These are phyloP conservation scores for Hymenoscyphus scutula DNA, from an alignment of 2,329 filamentous ascomycete genomes.

Conservation along the genomic window DNA sequence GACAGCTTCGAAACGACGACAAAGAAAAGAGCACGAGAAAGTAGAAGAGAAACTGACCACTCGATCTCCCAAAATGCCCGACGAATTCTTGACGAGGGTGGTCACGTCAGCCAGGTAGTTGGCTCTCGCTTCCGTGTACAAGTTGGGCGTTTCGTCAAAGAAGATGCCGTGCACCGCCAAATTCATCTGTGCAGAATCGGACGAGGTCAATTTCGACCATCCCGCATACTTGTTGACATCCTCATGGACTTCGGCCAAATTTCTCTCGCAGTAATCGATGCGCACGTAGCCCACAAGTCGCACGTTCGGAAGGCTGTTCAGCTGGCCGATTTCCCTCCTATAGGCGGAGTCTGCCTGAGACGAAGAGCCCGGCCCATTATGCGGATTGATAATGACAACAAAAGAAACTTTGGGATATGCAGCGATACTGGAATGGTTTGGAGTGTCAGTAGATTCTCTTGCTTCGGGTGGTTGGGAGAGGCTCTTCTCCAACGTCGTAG, in stretches of 20 bases:
- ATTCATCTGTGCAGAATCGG: slow-evolving; percentile 6
- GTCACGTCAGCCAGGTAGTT: slow-evolving; percentile 16
- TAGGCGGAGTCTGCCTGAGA: slow-evolving; percentile 36
- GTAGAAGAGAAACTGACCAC: slow-evolving; percentile 8
- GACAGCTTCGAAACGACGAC: background rate
- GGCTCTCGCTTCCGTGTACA: slow-evolving; percentile 6
- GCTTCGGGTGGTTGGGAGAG: background rate
- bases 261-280: slow-evolving; percentile 35
- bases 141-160: slow-evolving; percentile 20
- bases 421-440: slow-evolving; percentile 15
- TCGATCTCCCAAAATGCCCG: slow-evolving; percentile 8
- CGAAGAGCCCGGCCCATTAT: slow-evolving; percentile 35
- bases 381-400: slow-evolving; percentile 30
- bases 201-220: slow-evolving; percentile 8
- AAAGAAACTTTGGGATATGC: slow-evolving; percentile 27
- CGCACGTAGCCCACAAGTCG: slow-evolving; percentile 41
- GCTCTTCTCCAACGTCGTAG: background rate
- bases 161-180: slow-evolving; percentile 23
- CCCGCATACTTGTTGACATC: slow-evolving; percentile 39
- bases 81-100: slow-evolving; percentile 13
- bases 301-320: slow-evolving; percentile 40
- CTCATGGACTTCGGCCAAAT: slow-evolving; percentile 33
- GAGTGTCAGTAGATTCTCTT: background rate
- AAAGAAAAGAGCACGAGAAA: background rate
- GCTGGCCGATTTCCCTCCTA: slow-evolving; percentile 34